A percentile compares a stretch with the other conserved stretches of the same genome.
Conservation (phyloP, 805 yeast species). For the Pichia rugopelliculosa region DNA sequence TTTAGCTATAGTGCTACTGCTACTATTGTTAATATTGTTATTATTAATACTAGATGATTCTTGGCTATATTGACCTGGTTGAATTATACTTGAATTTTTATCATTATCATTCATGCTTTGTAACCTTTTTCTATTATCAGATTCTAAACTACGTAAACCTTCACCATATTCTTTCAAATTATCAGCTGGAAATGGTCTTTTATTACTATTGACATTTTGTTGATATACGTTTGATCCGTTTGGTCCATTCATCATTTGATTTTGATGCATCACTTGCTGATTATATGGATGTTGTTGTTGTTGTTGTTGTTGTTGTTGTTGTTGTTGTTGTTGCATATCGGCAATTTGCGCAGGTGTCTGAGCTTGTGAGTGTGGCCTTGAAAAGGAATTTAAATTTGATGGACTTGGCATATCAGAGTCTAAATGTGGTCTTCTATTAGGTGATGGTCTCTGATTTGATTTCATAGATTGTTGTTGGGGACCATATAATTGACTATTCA, state of each 20-base stretch:
- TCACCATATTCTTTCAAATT: conserved; percentile 68
- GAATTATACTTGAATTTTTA: not conserved
- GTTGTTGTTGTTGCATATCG: conserved; percentile 11
- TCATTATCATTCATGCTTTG: not conserved
- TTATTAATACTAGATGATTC: not conserved
- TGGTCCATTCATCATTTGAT: not conserved
- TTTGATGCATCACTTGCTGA: not conserved
- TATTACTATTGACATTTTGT: conserved; percentile 10
- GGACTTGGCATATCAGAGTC: conserved; percentile 4
- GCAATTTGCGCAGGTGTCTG: not conserved
- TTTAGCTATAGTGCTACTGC: conserved; percentile 3
- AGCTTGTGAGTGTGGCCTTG: conserved; percentile 5
- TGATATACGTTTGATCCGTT: conserved; percentile 16
- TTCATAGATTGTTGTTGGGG: conserved; percentile 6
- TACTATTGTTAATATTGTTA: not conserved
- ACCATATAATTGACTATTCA: conserved; percentile 8
- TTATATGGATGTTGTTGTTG: not conserved
- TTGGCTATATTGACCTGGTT: not conserved
- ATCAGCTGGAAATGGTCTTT: conserved; percentile 1
- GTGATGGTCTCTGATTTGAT: conserved; percentile 3
- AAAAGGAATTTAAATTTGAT: conserved; percentile 1
- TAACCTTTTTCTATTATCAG: conserved; percentile 64
- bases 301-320: conserved; percentile 10
- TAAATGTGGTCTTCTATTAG: conserved; percentile 4
- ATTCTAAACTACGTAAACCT: conserved; percentile 67